Conservation (phyloP, 768 basidiomycete species). For the Lactarius tabidus region DNA sequence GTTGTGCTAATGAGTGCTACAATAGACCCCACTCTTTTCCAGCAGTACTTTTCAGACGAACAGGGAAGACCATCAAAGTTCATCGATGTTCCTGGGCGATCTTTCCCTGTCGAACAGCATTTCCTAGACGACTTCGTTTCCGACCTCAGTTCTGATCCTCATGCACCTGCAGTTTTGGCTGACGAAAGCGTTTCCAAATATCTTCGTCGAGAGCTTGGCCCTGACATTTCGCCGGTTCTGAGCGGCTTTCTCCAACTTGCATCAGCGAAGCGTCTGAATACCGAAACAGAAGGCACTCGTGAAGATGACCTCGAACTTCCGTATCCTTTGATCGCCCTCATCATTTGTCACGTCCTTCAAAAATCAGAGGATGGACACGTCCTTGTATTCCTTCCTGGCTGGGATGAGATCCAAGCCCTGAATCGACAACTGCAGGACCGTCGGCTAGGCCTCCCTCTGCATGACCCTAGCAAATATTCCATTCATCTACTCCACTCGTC, state of each 20-base stretch:
- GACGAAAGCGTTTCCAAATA: conserved; percentile 72
- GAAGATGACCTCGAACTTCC: conserved; percentile 73
- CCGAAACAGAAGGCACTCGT: conserved; percentile 33
- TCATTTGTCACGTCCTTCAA: conserved; percentile 71
- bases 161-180: conserved; percentile 57
- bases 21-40: conserved; percentile 87
- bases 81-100: conserved; percentile 84
- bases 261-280: not conserved
- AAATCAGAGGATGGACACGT: conserved; percentile 79
- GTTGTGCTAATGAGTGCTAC: conserved; percentile 95
- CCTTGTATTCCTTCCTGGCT: conserved; percentile 88
- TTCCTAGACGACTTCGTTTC: conserved; percentile 77
- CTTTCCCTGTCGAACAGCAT: conserved; percentile 79
- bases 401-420: conserved; percentile 82
- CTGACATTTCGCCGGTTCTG: conserved; percentile 27
- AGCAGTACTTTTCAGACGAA: conserved; percentile 75
- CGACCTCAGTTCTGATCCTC: conserved; percentile 40
- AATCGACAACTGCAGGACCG: conserved; percentile 55
- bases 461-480: conserved; percentile 50
- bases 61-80: conserved; percentile 58
- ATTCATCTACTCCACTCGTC: conserved; percentile 87
- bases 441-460: conserved; percentile 56
- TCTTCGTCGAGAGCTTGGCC: conserved; percentile 61
- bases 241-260: conserved; percentile 19
- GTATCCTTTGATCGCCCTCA: conserved; percentile 72